A percentile compares a stretch with the other conserved stretches of the same genome.
phyloP scores from a whole-genome alignment of 179 eudicot genomes.

The Beta macrorhiza region DNA sequence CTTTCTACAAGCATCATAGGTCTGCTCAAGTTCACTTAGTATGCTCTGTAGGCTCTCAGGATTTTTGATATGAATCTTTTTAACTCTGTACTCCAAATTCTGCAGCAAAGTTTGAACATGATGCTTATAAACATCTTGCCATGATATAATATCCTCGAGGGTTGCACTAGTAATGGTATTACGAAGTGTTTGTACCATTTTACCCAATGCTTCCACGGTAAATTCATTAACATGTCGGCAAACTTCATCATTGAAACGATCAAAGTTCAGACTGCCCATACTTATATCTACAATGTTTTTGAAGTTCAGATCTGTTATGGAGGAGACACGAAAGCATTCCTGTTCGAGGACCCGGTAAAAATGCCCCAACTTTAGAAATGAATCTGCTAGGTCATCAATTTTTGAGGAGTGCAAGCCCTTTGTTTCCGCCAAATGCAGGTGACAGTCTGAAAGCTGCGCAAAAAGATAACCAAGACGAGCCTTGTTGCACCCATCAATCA shows the following conservation, averaged over 20 bases:
- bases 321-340: slow-evolving; percentile 73
- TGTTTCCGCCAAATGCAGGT: slow-evolving; percentile 52
- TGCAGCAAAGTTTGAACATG: slow-evolving; percentile 50
- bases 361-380: slow-evolving; percentile 35
- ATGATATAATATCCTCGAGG: slow-evolving; percentile 53
- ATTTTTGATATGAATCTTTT: slow-evolving; percentile 34
- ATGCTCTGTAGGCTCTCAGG: slow-evolving; percentile 53
- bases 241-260: slow-evolving; percentile 61
- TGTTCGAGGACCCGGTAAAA: slow-evolving; percentile 63
- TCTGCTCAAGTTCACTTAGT: slow-evolving; percentile 69
- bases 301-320: slow-evolving; percentile 72
- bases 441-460: slow-evolving; percentile 72
- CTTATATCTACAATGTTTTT: slow-evolving; percentile 70
- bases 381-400: slow-evolving; percentile 26
- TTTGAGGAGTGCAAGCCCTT: slow-evolving; percentile 26
- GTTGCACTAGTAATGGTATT: slow-evolving; percentile 35
- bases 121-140: slow-evolving; percentile 66
- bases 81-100: slow-evolving; percentile 51
- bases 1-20: slow-evolving; percentile 60
- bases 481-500: slow-evolving; percentile 71
- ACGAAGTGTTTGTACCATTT: slow-evolving; percentile 63
- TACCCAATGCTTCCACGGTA: slow-evolving; percentile 80
- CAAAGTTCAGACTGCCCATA: slow-evolving; percentile 47
- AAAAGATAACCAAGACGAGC: slow-evolving; percentile 66
- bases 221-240: slow-evolving; percentile 62